A percentile compares a stretch with the other conserved stretches of the same genome.
Conservation (phyloP, 345 rosid genomes). For the Excoecaria agallocha region DNA sequence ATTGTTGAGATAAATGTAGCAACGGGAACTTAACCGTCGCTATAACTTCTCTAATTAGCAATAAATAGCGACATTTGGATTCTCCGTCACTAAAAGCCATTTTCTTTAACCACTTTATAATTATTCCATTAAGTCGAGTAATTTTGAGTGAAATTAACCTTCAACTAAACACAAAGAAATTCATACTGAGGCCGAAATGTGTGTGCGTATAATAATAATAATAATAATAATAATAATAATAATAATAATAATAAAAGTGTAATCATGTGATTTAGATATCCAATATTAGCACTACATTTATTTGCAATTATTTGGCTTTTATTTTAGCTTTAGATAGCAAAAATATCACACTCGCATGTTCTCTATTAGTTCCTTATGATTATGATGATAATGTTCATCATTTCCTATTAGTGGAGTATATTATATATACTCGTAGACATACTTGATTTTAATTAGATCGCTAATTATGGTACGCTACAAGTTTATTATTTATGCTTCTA, state of each 20-base stretch:
- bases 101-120: too few species aligned
- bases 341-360: background rate
- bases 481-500: background rate
- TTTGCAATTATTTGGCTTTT: background rate
- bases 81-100: too few species aligned
- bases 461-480: background rate
- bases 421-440: background rate
- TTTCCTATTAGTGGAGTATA: background rate
- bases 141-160: too few species aligned
- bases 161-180: too few species aligned
- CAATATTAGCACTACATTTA: background rate
- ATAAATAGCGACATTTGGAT: too few species aligned
- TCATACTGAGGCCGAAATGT: too few species aligned
- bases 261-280: slow-evolving; percentile 7
- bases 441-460: background rate
- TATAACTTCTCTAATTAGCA: too few species aligned
- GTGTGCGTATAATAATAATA: too few species aligned
- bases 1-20: too few species aligned
- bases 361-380: background rate
- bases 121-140: too few species aligned
- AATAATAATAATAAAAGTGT: background rate
- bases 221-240: background rate
- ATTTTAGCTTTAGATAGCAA: background rate
- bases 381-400: background rate
- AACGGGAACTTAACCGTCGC: too few species aligned